Base-by-base conservation (phyloP, 2,329 filamentous ascomycete genomes). In the Xylariaceae sp. region DNA sequence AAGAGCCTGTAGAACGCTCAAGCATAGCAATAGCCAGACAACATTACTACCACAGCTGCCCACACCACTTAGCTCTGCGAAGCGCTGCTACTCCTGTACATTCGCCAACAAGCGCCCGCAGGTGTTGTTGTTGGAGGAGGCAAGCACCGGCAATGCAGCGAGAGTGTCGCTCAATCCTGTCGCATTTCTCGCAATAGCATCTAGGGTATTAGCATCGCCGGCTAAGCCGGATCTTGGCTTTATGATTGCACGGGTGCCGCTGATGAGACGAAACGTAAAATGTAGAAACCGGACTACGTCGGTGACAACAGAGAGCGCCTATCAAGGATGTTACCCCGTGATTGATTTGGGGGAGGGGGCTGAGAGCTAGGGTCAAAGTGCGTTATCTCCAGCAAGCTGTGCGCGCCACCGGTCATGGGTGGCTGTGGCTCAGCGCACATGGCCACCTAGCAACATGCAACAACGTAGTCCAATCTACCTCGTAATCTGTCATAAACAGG, bases 141-240 rank as follows among this genome's bases (percentile, higher is more conserved):
- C 31, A 17, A 44, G 23, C 23, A 23, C 23, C 6, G 37, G 49
- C n/a, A 31, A 52, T 9, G 49, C 16, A 6, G 49, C 14, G 16
- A 52, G 40, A 37, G 40, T 34, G 41, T 46, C 33, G 17, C 34
- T 53, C 19, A 53, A 26, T 16, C 2, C 50, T 17, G 14, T n/a
- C 17, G 50, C 50, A 33, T 46, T 24, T n/a, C 14, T 46, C 33
- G 34, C 50, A 40, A 53, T 53, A n/a, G 24, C 33, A 33, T 53
- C 29, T 7, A 46, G n/a, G 14, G 50, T 53, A 11, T 46, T 23
- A n/a, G 33, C 4, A 33, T 53, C 41, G 9, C 40, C 16, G 17
- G 9, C n/a, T 11, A 53, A 21, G 9, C 50, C 33, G 1, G 50
- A 53, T 31, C 23, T 21, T 6, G 50, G 46, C 17, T 40, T 53